These are phyloP conservation scores for Cucurbita argyrosperma DNA, from an alignment of 306 rosid genomes.

Conservation along the genomic window DNA sequence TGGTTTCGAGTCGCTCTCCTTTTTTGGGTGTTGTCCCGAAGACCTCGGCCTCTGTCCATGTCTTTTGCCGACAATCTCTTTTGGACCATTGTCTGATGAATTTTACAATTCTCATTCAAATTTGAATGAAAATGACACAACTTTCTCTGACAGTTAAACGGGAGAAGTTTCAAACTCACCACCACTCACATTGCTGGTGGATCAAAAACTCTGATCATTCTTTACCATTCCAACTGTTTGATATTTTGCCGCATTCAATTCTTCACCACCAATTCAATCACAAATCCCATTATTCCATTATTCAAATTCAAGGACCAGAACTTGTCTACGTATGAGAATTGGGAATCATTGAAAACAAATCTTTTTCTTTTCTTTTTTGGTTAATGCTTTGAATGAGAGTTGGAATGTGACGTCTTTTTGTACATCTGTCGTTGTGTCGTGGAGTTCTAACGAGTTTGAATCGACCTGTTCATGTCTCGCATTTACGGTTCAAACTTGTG, in stretches of 20 bases:
- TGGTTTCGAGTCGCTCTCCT: conserved; percentile 50
- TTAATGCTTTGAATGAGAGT: background rate
- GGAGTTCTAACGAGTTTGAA: conserved; percentile 12
- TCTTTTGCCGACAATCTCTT: conserved; percentile 54
- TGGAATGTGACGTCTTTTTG: conserved; percentile 15
- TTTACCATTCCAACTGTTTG: conserved; percentile 25
- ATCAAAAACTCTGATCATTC: conserved; percentile 34
- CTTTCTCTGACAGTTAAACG: conserved; percentile 10
- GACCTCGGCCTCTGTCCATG: conserved; percentile 37
- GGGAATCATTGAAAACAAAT: conserved; percentile 12
- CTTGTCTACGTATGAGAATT: conserved; percentile 16
- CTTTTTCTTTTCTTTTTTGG: conserved; percentile 7
- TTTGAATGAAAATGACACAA: conserved; percentile 29
- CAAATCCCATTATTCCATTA: conserved; percentile 5
- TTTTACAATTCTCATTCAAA: conserved; percentile 8
- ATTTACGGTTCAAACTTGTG: conserved; percentile 8
- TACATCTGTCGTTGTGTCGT: conserved; percentile 23
- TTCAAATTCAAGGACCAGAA: conserved; percentile 16
- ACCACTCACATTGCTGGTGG: conserved; percentile 48
- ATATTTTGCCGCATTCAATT: conserved; percentile 18
- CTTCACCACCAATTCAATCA: conserved; percentile 8
- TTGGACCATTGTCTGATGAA: conserved; percentile 52
- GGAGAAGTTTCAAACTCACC: conserved; percentile 18
- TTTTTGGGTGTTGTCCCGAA: conserved; percentile 51
- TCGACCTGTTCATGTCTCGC: conserved; percentile 21